Conservation (phyloP, 768 basidiomycete genomes). For the Lentinula guzmanii region DNA sequence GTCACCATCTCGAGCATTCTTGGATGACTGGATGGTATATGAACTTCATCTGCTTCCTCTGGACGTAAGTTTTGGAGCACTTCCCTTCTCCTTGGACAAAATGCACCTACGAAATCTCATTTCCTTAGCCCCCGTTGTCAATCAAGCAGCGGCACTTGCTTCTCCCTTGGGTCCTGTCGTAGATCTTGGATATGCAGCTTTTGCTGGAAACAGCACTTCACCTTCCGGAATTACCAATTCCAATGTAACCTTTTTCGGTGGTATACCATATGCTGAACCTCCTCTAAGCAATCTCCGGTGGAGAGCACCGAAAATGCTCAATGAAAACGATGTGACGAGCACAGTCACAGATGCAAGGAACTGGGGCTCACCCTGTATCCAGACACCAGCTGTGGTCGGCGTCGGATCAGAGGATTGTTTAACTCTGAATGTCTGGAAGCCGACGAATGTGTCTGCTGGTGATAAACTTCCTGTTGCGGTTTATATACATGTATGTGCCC, state of each 20-base stretch:
- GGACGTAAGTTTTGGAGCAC: neutral
- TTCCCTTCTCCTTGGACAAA: neutral
- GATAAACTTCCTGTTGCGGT: slow-evolving; percentile 34
- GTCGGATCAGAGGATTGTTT: slow-evolving; percentile 41
- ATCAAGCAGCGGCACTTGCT: neutral
- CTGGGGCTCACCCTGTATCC: slow-evolving; percentile 41
- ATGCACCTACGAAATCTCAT: neutral
- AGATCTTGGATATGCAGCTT: slow-evolving; percentile 33
- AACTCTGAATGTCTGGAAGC: slow-evolving; percentile 37
- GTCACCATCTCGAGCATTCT: neutral
- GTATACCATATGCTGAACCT: slow-evolving; percentile 35
- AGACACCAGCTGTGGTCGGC: slow-evolving; percentile 38
- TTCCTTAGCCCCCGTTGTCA: neutral
- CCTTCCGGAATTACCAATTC: slow-evolving; percentile 26
- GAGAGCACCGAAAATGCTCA: slow-evolving; percentile 27
- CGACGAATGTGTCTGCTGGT: slow-evolving; percentile 25
- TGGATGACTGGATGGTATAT: neutral
- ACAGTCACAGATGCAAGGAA: slow-evolving; percentile 33
- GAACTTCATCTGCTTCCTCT: neutral
- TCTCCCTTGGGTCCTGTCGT: slow-evolving; percentile 26
- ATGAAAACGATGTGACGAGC: slow-evolving; percentile 21
- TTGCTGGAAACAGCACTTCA: slow-evolving; percentile 33
- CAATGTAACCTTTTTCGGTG: slow-evolving; percentile 36
- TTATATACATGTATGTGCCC: slow-evolving; percentile 32
- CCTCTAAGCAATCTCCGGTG: slow-evolving; percentile 34